These are phyloP conservation scores for Nyctanthes arbortristis DNA, from an alignment of 257 asterid genomes.

Conservation along the genomic window DNA sequence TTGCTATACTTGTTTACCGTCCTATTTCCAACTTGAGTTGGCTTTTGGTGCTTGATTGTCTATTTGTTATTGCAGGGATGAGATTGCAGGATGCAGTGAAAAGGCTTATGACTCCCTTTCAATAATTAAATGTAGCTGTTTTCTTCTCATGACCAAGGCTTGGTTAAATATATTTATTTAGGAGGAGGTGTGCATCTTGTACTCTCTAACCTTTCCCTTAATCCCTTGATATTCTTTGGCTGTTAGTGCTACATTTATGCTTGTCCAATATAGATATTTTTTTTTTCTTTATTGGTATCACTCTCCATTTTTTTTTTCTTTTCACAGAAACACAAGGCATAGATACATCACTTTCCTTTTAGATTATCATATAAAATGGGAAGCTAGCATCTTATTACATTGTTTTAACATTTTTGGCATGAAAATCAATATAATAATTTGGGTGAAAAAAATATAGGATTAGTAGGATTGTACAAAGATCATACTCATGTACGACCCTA, in stretches of 20 bases:
- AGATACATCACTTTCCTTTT: no score
- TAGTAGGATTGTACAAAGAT: no score
- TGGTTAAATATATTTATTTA: conserved; percentile 56
- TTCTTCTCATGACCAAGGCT: conserved; percentile 74
- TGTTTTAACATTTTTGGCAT: no score
- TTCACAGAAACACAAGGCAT: neutral
- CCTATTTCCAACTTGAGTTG: neutral
- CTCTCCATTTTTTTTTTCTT: no score
- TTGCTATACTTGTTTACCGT: no score
- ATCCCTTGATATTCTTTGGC: neutral
- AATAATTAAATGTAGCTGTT: conserved; percentile 59
- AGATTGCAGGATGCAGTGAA: conserved; percentile 96
- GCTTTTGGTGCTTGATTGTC: conserved; percentile 19
- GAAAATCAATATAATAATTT: no score
- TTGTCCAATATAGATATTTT: neutral
- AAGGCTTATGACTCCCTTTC: conserved; percentile 88
- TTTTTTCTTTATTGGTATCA: no score
- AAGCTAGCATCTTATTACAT: no score
- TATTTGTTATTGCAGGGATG: conserved; percentile 65
- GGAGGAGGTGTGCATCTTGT: conserved; percentile 44
- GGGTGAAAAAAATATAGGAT: no score
- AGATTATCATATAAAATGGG: no score
- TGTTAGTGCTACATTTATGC: neutral
- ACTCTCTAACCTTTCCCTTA: neutral
- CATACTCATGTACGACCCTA: no score